Conservation (phyloP, 305 asterid species). For the Fraxinus sp. region DNA sequence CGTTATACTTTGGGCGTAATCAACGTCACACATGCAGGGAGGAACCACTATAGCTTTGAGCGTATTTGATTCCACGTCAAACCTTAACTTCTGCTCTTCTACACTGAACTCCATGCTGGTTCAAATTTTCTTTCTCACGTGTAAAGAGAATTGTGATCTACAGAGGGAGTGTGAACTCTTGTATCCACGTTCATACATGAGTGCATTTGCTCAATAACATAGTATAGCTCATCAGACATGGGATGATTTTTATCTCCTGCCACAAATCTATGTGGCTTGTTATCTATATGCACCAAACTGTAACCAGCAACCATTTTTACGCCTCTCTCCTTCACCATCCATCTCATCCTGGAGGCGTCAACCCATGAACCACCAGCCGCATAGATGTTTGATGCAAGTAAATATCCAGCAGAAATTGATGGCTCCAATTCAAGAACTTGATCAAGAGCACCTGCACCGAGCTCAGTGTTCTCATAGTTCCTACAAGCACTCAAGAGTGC, state of each 20-base stretch:
- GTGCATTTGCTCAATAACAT: conserved; percentile 51
- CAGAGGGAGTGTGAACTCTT: conserved; percentile 20
- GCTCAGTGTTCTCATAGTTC: conserved; percentile 47
- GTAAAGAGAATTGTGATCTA: conserved; percentile 17
- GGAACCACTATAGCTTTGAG: not conserved
- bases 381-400: conserved; percentile 69
- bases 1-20: too few relatives aligned
- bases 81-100: not conserved
- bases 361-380: conserved; percentile 67
- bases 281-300: conserved; percentile 64
- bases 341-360: conserved; percentile 63
- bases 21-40: not conserved
- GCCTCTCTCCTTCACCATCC: conserved; percentile 57
- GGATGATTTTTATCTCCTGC: conserved; percentile 52
- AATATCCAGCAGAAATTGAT: conserved; percentile 63
- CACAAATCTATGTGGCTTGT: conserved; percentile 37
- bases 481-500: conserved; percentile 79
- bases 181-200: conserved; percentile 39
- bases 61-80: not conserved
- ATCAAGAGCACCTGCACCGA: conserved; percentile 41
- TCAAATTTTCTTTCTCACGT: not conserved
- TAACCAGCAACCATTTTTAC: conserved; percentile 56
- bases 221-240: conserved; percentile 32
- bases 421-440: conserved; percentile 73
- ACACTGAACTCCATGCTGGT: not conserved